Conservation (phyloP, 1,139 yeast genomes). For the Suhomyces guaymorum region DNA sequence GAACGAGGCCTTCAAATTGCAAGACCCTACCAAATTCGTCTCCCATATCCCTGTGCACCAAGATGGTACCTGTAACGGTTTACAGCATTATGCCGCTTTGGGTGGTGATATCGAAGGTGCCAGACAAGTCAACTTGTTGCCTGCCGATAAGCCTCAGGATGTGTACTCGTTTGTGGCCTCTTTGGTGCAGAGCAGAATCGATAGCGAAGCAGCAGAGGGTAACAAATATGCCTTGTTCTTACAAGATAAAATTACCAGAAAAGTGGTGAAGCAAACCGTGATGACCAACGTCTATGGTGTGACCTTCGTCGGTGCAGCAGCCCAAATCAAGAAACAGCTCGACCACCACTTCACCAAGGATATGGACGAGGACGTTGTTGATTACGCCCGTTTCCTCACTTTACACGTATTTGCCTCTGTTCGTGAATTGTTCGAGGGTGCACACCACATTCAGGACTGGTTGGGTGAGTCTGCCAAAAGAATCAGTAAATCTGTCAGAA, state of each 20-base stretch:
- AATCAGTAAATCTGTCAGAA: slow-evolving; percentile 74
- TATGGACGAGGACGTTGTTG: slow-evolving; percentile 40
- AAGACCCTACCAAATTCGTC: slow-evolving; percentile 71
- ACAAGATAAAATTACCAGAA: slow-evolving; percentile 70
- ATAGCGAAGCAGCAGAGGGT: slow-evolving; percentile 59
- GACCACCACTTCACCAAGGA: slow-evolving; percentile 45
- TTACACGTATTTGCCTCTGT: slow-evolving; percentile 79
- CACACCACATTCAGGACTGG: slow-evolving; percentile 97
- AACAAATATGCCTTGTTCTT: slow-evolving; percentile 53
- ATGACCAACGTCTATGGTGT: slow-evolving; percentile 99
- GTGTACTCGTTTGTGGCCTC: slow-evolving; percentile 83
- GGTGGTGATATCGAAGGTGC: slow-evolving; percentile 98
- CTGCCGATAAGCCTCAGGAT: slow-evolving; percentile 85
- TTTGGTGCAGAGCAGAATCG: slow-evolving; percentile 63
- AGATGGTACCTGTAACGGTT: slow-evolving; percentile 97
- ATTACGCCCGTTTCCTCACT: slow-evolving; percentile 70
- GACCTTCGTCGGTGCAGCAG: slow-evolving; percentile 89
- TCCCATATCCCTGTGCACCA: slow-evolving; percentile 93
- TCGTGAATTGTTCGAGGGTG: slow-evolving; percentile 84
- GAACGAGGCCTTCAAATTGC: slow-evolving; percentile 64
- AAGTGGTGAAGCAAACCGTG: slow-evolving; percentile 93
- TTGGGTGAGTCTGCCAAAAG: slow-evolving; percentile 80
- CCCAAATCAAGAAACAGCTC: slow-evolving; percentile 75
- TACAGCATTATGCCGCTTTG: slow-evolving; percentile 96
- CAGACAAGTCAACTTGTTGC: slow-evolving; percentile 80